These are phyloP conservation scores for Catunica adiposa DNA, from an alignment of 2,329 filamentous ascomycete genomes.

Conservation along the genomic window DNA sequence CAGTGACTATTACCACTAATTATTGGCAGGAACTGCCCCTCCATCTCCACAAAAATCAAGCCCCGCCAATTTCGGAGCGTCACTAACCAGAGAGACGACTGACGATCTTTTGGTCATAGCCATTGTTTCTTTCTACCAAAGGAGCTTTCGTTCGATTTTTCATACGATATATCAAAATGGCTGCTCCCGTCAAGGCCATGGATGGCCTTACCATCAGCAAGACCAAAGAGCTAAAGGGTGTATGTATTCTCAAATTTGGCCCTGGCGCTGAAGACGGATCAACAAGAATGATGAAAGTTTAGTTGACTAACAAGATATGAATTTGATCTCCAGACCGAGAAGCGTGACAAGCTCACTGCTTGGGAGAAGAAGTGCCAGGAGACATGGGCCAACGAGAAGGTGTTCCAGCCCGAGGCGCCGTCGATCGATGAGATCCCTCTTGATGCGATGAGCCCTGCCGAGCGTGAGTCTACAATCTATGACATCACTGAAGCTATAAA, in stretches of 20 bases:
- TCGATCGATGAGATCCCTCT: slow-evolving; percentile 61
- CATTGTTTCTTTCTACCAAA: not conserved
- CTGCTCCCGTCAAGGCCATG: slow-evolving; percentile 26
- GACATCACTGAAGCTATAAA: not conserved
- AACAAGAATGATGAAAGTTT: too few relatives aligned
- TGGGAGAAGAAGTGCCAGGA: slow-evolving; percentile 68
- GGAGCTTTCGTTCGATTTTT: not conserved
- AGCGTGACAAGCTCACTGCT: slow-evolving; percentile 64
- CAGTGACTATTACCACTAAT: not conserved
- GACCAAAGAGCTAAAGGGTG: slow-evolving; percentile 44
- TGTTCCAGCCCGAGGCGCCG: slow-evolving; percentile 81
- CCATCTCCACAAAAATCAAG: not conserved
- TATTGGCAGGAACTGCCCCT: not conserved
- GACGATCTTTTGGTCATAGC: too few relatives aligned
- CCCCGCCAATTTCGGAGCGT: not conserved
- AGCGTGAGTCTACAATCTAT: slow-evolving; percentile 23
- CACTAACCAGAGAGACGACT: too few relatives aligned
- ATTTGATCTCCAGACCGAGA: slow-evolving; percentile 48
- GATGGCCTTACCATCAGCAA: slow-evolving; percentile 37
- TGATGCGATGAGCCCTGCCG: slow-evolving; percentile 52
- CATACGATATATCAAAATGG: slow-evolving; percentile 6
- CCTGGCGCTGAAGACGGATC: not conserved
- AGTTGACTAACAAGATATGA: not conserved
- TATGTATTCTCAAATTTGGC: slow-evolving; percentile 20
- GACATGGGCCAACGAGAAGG: slow-evolving; percentile 50